Conservation (phyloP, 1,139 yeast genomes). For the Protomyces pachydermus region DNA sequence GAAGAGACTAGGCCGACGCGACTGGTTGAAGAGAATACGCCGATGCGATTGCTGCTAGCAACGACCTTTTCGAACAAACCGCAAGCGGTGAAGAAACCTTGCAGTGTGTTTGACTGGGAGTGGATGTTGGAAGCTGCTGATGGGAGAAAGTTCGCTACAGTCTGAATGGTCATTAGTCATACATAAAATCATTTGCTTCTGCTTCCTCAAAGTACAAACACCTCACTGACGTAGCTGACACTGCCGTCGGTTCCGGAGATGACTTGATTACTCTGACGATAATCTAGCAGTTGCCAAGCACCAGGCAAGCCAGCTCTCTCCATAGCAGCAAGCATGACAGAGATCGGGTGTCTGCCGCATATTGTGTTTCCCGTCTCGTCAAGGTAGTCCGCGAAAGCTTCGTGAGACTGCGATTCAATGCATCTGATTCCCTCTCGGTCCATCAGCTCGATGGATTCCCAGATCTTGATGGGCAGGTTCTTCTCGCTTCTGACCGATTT, state of each 20-base stretch:
- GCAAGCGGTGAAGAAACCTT: not conserved
- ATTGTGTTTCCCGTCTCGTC: constrained; percentile 74
- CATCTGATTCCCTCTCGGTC: constrained; percentile 63
- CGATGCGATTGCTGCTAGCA: not conserved
- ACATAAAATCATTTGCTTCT: not conserved
- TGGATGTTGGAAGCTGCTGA: not conserved
- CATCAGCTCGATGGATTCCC: constrained; percentile 64
- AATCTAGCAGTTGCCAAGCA: constrained; percentile 67
- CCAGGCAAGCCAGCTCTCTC: constrained; percentile 38
- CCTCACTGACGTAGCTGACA: constrained; percentile 65
- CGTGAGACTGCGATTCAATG: constrained; percentile 46
- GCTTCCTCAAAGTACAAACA: not conserved
- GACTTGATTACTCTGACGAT: constrained; percentile 69
- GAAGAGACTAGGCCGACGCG: not conserved
- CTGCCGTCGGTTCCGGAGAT: constrained; percentile 56
- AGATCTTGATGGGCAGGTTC: constrained; percentile 45
- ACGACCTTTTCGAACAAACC: not conserved
- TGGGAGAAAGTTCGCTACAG: not conserved
- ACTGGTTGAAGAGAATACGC: not conserved
- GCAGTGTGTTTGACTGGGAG: not conserved
- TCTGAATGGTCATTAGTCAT: not conserved
- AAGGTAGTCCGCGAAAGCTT: constrained; percentile 64
- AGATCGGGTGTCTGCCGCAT: constrained; percentile 86
- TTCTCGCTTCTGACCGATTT: not conserved
- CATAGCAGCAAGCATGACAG: constrained; percentile 54